Conservation (phyloP, 768 basidiomycete genomes). For the Sarcodon sp. region DNA sequence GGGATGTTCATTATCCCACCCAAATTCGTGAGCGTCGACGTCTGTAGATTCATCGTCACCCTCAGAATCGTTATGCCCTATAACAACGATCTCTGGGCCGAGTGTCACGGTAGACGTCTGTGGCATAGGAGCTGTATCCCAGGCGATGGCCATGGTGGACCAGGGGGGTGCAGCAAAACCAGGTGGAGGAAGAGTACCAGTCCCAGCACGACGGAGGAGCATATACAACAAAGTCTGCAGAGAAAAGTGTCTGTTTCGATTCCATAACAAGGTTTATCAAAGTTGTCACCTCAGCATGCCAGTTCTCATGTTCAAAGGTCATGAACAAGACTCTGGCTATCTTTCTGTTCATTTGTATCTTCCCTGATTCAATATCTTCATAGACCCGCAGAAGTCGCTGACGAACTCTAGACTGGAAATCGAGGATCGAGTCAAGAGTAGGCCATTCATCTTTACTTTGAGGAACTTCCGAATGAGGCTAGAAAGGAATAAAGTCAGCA, state of each 20-base stretch:
- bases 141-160: constrained; percentile 33
- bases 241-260: not conserved
- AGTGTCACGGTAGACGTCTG: constrained; percentile 34
- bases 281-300: constrained; percentile 59
- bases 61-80: constrained; percentile 84
- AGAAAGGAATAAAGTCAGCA: not conserved
- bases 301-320: constrained; percentile 83
- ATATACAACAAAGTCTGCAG: constrained; percentile 80
- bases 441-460: constrained; percentile 81
- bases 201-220: constrained; percentile 74
- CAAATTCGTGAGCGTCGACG: constrained; percentile 54
- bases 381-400: constrained; percentile 63
- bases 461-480: constrained; percentile 90
- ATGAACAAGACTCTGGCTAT: constrained; percentile 77
- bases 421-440: constrained; percentile 47
- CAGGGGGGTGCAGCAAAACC: constrained; percentile 69
- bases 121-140: constrained; percentile 35
- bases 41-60: constrained; percentile 40
- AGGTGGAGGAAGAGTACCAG: constrained; percentile 65
- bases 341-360: constrained; percentile 40
- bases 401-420: constrained; percentile 71
- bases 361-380: constrained; percentile 45
- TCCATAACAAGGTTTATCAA: not conserved
- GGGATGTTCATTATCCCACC: constrained; percentile 94
- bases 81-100: constrained; percentile 39